Evolutionary conservation across 83 land plant species (phyloP), one percentile per base, ranked within the genome.

Genomic region (Picea engelmannii): DNA sequence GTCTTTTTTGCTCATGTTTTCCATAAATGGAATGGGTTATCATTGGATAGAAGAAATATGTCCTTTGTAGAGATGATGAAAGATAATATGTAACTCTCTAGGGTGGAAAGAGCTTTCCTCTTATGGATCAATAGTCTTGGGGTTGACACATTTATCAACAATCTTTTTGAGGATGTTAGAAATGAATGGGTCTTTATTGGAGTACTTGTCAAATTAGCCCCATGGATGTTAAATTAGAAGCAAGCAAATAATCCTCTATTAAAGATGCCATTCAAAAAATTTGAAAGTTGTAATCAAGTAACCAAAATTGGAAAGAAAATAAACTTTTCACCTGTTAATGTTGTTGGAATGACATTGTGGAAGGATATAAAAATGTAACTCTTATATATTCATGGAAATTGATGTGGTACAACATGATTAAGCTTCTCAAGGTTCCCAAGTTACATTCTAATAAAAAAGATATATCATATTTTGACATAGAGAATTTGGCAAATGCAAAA

Each of bases 101-200:
- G 98, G 84, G 99, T 95, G 81, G 99, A 97, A 75, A 87, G 99
- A 83, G 90, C 93, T 49, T 97, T 89, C 73, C 85, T 98, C 25
- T 86, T 94, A 81, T 97, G 99, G 99, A 97, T 97, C 78, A 97
- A 97, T 79, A 97, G 99, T 85, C 92, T 95, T 65, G 98, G 99
- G 68, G 90, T 90, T 74, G 86, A 65, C 42, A 88, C 95, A 63
- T 93, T 89, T 83, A 92, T 95, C 47, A 91, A 92, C 85, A 84
- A 92, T 81, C 76, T 95, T 40, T 97, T 97, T 82, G 99, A 97
- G 83, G 98, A 95, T 88, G 98, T 97, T 52, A 87, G 93, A 27
- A 27, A 27, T 27, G 82, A 94, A 88, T 86, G 99, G 99, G 99
- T 96, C 31, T 27, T 27, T 27, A 0, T 27, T 27, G 31, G 31